phyloP scores from a whole-genome alignment of 148 eudicot genomes.

The Suaeda aralocaspica region DNA sequence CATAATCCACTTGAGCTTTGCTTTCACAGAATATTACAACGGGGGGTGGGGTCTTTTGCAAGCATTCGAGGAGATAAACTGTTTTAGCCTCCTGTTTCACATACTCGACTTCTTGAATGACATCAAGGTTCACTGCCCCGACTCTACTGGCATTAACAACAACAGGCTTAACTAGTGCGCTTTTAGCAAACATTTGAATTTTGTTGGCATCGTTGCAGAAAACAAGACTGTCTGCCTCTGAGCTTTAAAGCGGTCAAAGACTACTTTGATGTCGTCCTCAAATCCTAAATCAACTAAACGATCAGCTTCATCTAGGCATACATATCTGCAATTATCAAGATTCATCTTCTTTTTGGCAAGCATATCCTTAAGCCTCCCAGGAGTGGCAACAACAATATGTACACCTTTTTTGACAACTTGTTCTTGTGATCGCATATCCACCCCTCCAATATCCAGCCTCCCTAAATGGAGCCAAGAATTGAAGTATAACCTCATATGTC shows the following conservation, averaged over 20 bases:
- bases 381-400: conserved; percentile 91
- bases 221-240: conserved; percentile 88
- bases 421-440: conserved; percentile 70
- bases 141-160: conserved; percentile 84
- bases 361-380: conserved; percentile 88
- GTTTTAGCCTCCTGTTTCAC: conserved; percentile 90
- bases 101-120: conserved; percentile 87
- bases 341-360: conserved; percentile 60
- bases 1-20: conserved; percentile 86
- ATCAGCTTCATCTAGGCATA: conserved; percentile 76
- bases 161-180: conserved; percentile 74
- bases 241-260: conserved; percentile 80
- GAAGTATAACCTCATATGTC: conserved; percentile 65
- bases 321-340: conserved; percentile 36
- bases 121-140: conserved; percentile 91
- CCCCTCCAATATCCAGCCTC: conserved; percentile 84
- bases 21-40: conserved; percentile 83
- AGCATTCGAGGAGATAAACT: conserved; percentile 87
- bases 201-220: conserved; percentile 91
- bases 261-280: conserved; percentile 90
- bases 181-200: conserved; percentile 75
- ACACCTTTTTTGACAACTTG: conserved; percentile 79
- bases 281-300: conserved; percentile 83
- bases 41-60: conserved; percentile 86
- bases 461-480: conserved; percentile 47